These are phyloP conservation scores for Limonium bicolor DNA, from an alignment of 148 eudicot species.

Conservation along the genomic window DNA sequence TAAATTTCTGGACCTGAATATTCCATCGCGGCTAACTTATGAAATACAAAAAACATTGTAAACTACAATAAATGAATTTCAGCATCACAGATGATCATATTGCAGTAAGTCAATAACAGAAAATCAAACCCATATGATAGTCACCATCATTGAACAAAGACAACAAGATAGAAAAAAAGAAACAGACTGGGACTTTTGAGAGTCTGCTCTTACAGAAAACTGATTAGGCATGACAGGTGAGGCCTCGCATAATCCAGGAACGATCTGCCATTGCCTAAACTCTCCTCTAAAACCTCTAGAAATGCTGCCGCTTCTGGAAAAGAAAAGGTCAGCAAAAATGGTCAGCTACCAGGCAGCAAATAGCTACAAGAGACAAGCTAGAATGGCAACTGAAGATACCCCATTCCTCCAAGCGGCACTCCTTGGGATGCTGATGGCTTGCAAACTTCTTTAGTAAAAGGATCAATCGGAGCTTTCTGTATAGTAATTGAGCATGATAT, in stretches of 20 bases:
- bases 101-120: no score
- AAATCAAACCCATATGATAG: no score
- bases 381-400: slow-evolving; percentile 27
- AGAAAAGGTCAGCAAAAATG: no score
- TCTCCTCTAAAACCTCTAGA: slow-evolving; percentile 99
- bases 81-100: no score
- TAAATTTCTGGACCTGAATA: no score
- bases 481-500: slow-evolving; percentile 1
- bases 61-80: no score
- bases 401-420: slow-evolving; percentile 98
- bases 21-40: no score
- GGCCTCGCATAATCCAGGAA: slow-evolving; percentile 88
- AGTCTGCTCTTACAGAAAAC: slow-evolving; percentile 80
- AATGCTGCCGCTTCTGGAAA: slow-evolving; percentile 90
- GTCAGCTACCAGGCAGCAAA: neutral
- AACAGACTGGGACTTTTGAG: neutral
- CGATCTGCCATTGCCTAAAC: slow-evolving; percentile 85
- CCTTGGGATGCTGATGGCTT: slow-evolving; percentile 97
- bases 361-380: neutral
- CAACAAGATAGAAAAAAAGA: neutral
- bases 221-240: slow-evolving; percentile 98
- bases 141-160: no score
- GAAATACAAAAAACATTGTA: no score
- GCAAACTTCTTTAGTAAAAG: slow-evolving; percentile 64
- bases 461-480: slow-evolving; percentile 98